Percentiles rank a stretch among this genome's conserved stretches.
These are phyloP conservation scores for Betula pendula DNA, from an alignment of 306 rosid species.

Conservation along the genomic window DNA sequence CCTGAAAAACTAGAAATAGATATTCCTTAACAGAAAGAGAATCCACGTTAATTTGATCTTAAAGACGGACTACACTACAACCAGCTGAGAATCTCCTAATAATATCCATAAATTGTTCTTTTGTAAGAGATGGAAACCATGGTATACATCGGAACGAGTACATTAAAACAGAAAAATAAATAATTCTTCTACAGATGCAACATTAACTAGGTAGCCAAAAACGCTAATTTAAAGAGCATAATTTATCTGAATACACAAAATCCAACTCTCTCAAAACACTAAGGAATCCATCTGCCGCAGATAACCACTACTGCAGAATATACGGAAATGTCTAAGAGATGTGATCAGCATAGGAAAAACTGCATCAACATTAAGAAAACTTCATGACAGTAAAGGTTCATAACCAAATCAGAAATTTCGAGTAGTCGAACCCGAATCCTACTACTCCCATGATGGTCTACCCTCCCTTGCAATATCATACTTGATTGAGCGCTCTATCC, in stretches of 20 bases:
- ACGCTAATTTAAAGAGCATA: not conserved
- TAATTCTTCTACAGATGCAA: not conserved
- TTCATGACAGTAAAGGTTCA: conserved; percentile 6
- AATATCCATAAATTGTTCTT: no score
- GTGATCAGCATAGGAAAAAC: not conserved
- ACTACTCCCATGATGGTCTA: conserved; percentile 77
- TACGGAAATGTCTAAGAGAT: conserved; percentile 6
- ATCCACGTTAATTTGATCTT: no score
- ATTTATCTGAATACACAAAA: not conserved
- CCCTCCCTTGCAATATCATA: conserved; percentile 59
- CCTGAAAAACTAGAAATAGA: no score
- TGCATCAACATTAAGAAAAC: not conserved
- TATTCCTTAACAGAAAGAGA: no score
- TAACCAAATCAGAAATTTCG: conserved; percentile 38
- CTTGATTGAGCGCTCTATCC: conserved; percentile 63
- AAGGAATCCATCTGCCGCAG: conserved; percentile 26
- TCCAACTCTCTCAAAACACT: conserved; percentile 24
- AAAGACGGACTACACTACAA: no score
- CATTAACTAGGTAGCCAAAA: not conserved
- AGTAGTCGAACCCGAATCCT: conserved; percentile 31
- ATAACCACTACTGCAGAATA: conserved; percentile 26
- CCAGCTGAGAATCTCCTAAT: no score
- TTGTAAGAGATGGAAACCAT: no score
- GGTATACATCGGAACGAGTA: no score
- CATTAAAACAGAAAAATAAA: not conserved